Evolutionary conservation across 106 monocot species (phyloP), one percentile per base, ranked within the genome.

Genomic region (Platanthera zijinensis): DNA sequence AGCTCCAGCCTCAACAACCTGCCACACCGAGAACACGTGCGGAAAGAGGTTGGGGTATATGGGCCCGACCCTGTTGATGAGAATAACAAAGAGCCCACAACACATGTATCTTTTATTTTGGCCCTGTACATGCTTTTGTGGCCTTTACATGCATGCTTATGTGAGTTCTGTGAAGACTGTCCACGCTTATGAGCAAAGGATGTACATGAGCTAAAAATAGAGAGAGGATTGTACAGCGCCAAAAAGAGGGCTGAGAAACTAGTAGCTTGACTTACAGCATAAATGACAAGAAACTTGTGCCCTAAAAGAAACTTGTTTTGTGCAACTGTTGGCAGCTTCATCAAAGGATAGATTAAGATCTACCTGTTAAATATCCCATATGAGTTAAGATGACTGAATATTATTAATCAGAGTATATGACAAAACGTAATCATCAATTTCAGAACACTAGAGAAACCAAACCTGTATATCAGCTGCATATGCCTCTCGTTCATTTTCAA

Each of bases 401-500:
- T 14, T 48, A 48, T 14, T 48, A 48, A 39, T 70, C 48, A 70
- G 48, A 48, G 70, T 70, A 17, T 39, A 70, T 70, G 17, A 18
- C 6, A 17, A 11, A 14, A 70, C 10, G 14, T 72, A 50, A 70
- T 70, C n/a, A 70, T 70, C 51, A 50, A 18, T 72, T 72, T 51
- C 72, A 72, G 51, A 39, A 2, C 18, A 72, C 19, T 51, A 50
- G 0, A 72, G 11, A 50, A 72, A 5, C 51, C 51, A 50, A 83
- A 95, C 95, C 92, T 92, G 78, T 78, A 88, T 73, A 75, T 99
- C 90, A 81, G 86, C 49, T 75, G 94, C 99, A 84, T 79, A 85
- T 63, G 69, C 76, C 74, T 85, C 82, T 81, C 89, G 73, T 32
- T 92, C 94, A 74, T 85, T 28, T 77, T 99, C 89, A 84, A 99